These are phyloP conservation scores for Skeletonema marinoi DNA, from an alignment of 108 stramenopile species.

Conservation along the genomic window DNA sequence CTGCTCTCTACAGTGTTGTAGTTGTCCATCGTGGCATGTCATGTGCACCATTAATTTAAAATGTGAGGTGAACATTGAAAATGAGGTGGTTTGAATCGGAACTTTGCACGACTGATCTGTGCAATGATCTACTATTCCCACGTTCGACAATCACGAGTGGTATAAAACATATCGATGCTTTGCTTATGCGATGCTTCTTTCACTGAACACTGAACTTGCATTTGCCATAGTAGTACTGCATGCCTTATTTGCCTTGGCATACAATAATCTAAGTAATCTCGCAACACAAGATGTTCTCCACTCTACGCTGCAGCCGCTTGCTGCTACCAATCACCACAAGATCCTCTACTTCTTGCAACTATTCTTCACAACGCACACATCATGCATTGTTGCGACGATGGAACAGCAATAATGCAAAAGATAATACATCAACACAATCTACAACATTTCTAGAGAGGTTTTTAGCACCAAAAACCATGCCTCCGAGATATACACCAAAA, in stretches of 20 bases:
- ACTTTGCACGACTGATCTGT: too few relatives aligned
- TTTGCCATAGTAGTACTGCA: too few relatives aligned
- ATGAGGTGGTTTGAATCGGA: too few relatives aligned
- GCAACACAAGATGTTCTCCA: neutral
- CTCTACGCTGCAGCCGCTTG: neutral
- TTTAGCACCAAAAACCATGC: constrained; percentile 77
- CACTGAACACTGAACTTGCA: too few relatives aligned
- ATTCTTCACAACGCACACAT: neutral
- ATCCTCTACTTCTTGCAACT: neutral
- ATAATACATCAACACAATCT: neutral
- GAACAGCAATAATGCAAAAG: constrained; percentile 2
- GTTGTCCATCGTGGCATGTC: neutral
- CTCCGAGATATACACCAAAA: constrained; percentile 56
- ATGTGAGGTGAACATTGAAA: too few relatives aligned
- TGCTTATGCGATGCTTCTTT: too few relatives aligned
- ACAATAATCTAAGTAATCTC: too few relatives aligned
- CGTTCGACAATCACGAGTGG: too few relatives aligned
- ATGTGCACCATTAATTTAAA: too few relatives aligned
- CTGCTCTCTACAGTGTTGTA: neutral
- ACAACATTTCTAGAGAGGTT: constrained; percentile 55
- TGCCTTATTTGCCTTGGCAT: too few relatives aligned
- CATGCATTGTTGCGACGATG: neutral
- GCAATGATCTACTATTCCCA: too few relatives aligned
- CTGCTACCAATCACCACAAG: neutral
- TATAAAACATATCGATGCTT: too few relatives aligned